Conservation (phyloP, 2,329 filamentous ascomycete genomes). For the Taxawa tesnikishii region DNA sequence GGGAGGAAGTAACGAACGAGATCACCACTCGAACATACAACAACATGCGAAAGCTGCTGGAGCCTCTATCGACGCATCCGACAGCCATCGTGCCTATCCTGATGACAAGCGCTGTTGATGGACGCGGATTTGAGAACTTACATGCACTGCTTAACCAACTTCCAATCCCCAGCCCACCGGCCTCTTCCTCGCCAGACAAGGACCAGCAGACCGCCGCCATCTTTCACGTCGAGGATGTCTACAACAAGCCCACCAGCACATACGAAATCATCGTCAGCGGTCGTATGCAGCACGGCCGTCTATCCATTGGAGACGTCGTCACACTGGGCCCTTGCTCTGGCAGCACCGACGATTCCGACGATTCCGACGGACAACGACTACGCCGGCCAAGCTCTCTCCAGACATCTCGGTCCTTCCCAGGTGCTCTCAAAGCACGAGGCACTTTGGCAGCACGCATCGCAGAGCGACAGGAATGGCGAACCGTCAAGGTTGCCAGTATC, state of each 20-base stretch:
- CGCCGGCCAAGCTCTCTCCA: conserved; percentile 18
- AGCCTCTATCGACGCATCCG: conserved; percentile 35
- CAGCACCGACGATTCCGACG: conserved; percentile 20
- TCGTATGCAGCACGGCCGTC: conserved; percentile 63
- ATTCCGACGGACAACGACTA: conserved; percentile 18
- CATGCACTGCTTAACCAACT: conserved; percentile 71
- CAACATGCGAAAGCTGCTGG: conserved; percentile 46
- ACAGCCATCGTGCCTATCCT: conserved; percentile 62
- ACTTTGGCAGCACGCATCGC: conserved; percentile 7
- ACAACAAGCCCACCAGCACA: conserved; percentile 43
- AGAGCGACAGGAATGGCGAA: conserved; percentile 59
- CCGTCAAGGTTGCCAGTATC: conserved; percentile 70
- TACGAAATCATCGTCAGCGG: conserved; percentile 60
- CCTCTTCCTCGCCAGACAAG: neutral
- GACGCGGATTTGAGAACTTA: conserved; percentile 65
- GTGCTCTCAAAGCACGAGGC: conserved; percentile 21
- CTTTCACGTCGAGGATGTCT: conserved; percentile 88
- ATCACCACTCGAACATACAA: conserved; percentile 45
- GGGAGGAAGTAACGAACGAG: conserved; percentile 39
- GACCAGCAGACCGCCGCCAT: conserved; percentile 38
- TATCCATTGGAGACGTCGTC: conserved; percentile 68
- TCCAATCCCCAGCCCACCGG: conserved; percentile 41
- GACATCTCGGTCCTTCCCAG: conserved; percentile 35
- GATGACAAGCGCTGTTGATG: conserved; percentile 76
- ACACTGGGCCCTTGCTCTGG: conserved; percentile 58